Conservation (phyloP, 805 yeast species). For the Candida ficus region DNA sequence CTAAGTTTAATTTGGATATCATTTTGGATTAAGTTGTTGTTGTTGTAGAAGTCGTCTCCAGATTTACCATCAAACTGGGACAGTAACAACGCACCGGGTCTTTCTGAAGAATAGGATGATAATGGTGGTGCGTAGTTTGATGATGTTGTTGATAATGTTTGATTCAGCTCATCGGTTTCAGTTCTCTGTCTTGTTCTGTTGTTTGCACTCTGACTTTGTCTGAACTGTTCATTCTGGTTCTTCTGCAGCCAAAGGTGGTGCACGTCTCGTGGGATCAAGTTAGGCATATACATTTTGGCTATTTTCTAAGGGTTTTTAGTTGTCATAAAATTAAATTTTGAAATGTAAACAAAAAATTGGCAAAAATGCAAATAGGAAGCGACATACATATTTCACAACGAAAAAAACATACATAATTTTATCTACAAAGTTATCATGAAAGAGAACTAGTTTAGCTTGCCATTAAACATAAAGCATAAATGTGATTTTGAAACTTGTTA, state of each 20-base stretch:
- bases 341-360: no score
- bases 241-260: slow-evolving; percentile 37
- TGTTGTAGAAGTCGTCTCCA: not conserved
- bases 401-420: no score
- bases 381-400: no score
- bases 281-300: slow-evolving; percentile 51
- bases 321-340: no score
- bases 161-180: not conserved
- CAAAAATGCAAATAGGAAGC: no score
- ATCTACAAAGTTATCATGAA: no score
- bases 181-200: not conserved
- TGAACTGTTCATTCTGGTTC: not conserved
- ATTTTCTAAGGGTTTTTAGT: no score
- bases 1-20: slow-evolving; percentile 13
- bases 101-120: slow-evolving; percentile 47
- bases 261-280: slow-evolving; percentile 39
- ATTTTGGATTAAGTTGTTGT: slow-evolving; percentile 6
- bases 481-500: no score
- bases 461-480: no score
- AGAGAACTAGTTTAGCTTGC: no score
- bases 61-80: no score
- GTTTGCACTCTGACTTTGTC: not conserved
- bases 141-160: slow-evolving; percentile 11
- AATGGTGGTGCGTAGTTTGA: slow-evolving; percentile 44
- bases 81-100: slow-evolving; percentile 28